Evolutionary conservation across 176 grass and related monocot species (phyloP).

Genomic region (Rhynchospora pubera): DNA sequence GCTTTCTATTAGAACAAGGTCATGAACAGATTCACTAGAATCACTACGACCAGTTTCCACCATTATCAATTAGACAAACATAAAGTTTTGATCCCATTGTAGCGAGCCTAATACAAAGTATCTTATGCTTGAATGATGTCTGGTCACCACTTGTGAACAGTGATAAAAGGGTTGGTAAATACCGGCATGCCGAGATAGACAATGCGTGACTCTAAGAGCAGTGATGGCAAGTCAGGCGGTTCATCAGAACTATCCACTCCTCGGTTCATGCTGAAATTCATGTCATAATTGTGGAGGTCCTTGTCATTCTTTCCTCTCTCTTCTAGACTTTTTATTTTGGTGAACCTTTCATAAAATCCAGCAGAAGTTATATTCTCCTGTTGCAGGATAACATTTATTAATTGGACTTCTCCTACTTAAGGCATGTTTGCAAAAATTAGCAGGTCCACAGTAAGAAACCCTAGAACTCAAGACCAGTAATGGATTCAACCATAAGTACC

Average conservation of each 20-base stretch:
- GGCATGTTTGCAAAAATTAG: not conserved
- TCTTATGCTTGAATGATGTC: not conserved
- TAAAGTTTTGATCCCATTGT: not conserved
- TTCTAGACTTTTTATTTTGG: not conserved
- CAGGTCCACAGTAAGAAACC: not conserved
- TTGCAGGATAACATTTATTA: not conserved
- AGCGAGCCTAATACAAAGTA: not conserved
- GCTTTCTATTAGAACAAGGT: not conserved
- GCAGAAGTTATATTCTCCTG: constrained; percentile 70
- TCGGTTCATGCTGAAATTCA: constrained; percentile 59
- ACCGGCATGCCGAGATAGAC: constrained; percentile 90
- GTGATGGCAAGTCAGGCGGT: constrained; percentile 85
- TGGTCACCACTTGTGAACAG: not conserved
- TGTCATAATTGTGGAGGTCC: constrained; percentile 4
- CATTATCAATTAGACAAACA: not conserved
- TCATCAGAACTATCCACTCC: constrained; percentile 51
- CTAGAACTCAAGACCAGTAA: not conserved
- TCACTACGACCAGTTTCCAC: not conserved
- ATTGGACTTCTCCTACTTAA: not conserved
- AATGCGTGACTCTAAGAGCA: constrained; percentile 70
- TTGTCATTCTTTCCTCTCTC: not conserved
- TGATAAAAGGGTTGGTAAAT: constrained; percentile 17
- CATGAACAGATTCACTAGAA: not conserved
- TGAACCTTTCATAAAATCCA: constrained; percentile 62
- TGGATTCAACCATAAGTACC: not conserved